phyloP scores from a whole-genome alignment of 2,329 filamentous ascomycete species.

The Ascochyta viciae-villosae region DNA sequence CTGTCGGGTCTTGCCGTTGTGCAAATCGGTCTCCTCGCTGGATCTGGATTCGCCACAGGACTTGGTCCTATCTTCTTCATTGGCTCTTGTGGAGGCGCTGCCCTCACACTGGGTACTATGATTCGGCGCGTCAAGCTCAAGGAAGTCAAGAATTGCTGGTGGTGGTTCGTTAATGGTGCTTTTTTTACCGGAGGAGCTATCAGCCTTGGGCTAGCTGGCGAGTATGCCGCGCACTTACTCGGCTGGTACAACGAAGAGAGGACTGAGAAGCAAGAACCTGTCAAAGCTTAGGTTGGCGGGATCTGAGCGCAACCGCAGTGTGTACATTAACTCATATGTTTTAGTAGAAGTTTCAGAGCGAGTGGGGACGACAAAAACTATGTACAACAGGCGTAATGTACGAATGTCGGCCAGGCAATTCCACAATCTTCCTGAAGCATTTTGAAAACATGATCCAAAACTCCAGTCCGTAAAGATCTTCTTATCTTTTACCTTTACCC shows the following conservation, averaged over 20 bases:
- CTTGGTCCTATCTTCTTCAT: conserved; percentile 66
- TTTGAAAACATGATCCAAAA: too few relatives aligned
- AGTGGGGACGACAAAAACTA: not conserved
- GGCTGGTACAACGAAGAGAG: conserved; percentile 33
- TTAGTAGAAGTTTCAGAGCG: not conserved
- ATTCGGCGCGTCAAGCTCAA: conserved; percentile 65
- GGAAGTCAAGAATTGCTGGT: conserved; percentile 66
- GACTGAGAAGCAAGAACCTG: not conserved
- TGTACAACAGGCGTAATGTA: not conserved
- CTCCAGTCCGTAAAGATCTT: too few relatives aligned
- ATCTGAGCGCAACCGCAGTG: too few relatives aligned
- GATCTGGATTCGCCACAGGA: conserved; percentile 69
- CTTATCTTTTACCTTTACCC: too few relatives aligned
- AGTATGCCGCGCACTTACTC: conserved; percentile 54
- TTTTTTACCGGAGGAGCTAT: conserved; percentile 68
- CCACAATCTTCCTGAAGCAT: too few relatives aligned
- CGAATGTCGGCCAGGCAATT: not conserved
- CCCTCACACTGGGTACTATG: conserved; percentile 63
- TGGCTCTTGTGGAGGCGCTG: conserved; percentile 65
- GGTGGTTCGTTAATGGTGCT: conserved; percentile 69
- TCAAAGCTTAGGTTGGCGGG: not conserved
- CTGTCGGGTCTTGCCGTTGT: conserved; percentile 72
- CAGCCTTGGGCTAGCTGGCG: conserved; percentile 60
- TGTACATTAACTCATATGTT: too few relatives aligned
- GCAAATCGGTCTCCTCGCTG: conserved; percentile 73